Base-by-base conservation (phyloP, 2,329 filamentous ascomycete species). In the Xylariaceae sp. region DNA sequence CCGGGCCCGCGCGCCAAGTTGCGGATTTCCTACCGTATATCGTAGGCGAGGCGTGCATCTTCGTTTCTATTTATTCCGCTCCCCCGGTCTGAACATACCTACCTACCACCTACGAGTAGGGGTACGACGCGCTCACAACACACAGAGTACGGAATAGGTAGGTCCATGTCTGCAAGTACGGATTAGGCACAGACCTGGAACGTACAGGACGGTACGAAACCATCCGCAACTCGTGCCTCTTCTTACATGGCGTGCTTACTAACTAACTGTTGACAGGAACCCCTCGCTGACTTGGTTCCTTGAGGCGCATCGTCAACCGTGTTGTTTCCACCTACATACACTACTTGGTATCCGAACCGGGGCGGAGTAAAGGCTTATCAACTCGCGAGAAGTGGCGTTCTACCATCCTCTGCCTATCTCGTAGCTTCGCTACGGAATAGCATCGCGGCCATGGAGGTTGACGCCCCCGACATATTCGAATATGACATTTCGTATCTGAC, bases 401-500 rank as follows among this genome's bases (percentile, higher is more conserved):
- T 9, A 49, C 47, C 15, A 17, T 18, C 58, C 52, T 62, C 60
- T 62, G 23, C 23, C 23, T 63, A 62, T 66, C 58, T 67, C 64
- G 9, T 30, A 49, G 17, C 15, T 71, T 66, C 66, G 77, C 77
- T 75, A 30, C 23, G 23, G 23, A 30, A 30, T 30, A 76, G 75
- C 67, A 68, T 70, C 64, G 67, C 69, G 69, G 68, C 68, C 69
- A 75, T 76, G 75, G 77, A 76, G 71, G 61, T 59, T 48, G 76
- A 74, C 75, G 77, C 75, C 75, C 76, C 71, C 71, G 75, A 76
- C 73, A 74, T 74, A 67, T 75, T 75, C 74, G 75, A 69, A 71
- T 74, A 75, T 74, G 74, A 73, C 66, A 73, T 75, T 62, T 78
- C 76, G 63, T 81, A 78, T 73, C 76, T 84, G 66, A 76, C 74